Percentiles rank a stretch among this genome's conserved stretches.
Evolutionary conservation across 257 asterid species (phyloP).

Genomic region (Solanum sparsipilum): DNA sequence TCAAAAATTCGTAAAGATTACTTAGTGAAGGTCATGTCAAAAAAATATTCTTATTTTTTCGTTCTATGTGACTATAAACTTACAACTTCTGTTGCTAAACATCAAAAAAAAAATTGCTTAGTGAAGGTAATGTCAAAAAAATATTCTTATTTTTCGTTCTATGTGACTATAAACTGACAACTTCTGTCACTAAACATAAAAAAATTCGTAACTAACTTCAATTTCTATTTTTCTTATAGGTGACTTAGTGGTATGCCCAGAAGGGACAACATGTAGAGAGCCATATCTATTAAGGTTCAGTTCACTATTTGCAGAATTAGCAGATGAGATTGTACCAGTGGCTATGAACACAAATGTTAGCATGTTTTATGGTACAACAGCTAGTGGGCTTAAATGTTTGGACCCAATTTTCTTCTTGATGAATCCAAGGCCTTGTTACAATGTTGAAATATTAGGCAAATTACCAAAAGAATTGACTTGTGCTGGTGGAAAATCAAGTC

Average conservation of each 20-base stretch:
- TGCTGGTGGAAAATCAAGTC: constrained; percentile 59
- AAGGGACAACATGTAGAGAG: constrained; percentile 95
- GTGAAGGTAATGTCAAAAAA: too few relatives aligned
- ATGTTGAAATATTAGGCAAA: constrained; percentile 38
- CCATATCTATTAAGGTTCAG: constrained; percentile 81
- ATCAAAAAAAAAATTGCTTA: too few relatives aligned
- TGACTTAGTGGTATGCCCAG: constrained; percentile 83
- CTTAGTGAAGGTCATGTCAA: too few relatives aligned
- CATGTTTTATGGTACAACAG: constrained; percentile 94
- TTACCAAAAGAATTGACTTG: constrained; percentile 55
- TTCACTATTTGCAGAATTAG: constrained; percentile 72
- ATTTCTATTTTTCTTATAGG: constrained; percentile 14
- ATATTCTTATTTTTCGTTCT: too few relatives aligned
- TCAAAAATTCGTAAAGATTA: too few relatives aligned
- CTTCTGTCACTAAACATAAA: too few relatives aligned
- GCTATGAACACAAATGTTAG: constrained; percentile 54
- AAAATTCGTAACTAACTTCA: neutral
- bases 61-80: too few relatives aligned
- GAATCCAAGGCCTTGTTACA: constrained; percentile 68
- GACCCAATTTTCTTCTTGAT: constrained; percentile 77
- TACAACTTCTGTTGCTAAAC: too few relatives aligned
- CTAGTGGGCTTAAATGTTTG: constrained; percentile 79
- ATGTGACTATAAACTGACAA: too few relatives aligned
- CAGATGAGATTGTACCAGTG: constrained; percentile 83
- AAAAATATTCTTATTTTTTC: too few relatives aligned